phyloP scores from a whole-genome alignment of 176 grass and related monocot genomes.

The Hordeum vulgare region DNA sequence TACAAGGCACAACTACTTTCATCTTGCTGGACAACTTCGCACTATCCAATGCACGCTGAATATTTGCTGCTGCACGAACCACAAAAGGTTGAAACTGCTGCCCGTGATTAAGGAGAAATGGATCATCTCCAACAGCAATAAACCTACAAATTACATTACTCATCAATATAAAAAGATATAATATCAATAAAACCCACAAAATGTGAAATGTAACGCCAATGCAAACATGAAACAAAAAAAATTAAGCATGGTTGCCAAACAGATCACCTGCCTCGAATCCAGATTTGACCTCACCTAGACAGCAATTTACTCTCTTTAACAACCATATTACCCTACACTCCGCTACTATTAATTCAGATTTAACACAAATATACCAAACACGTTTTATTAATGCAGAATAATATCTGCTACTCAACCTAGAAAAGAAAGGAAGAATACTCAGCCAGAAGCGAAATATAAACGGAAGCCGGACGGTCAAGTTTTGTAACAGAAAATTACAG shows the following conservation, averaged over 20 bases:
- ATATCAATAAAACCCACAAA: background rate
- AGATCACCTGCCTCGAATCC: background rate
- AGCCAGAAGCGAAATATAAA: background rate
- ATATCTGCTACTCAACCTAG: background rate
- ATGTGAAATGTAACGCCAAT: background rate
- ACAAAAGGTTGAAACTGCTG: slow-evolving; percentile 60
- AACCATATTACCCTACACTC: background rate
- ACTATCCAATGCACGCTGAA: slow-evolving; percentile 57
- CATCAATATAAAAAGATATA: background rate
- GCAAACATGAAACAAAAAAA: background rate
- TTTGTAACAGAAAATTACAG: background rate
- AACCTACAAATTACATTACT: slow-evolving; percentile 47
- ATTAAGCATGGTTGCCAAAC: background rate
- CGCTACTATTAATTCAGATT: background rate
- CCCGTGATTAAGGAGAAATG: slow-evolving; percentile 65
- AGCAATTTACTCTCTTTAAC: background rate
- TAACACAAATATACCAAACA: background rate
- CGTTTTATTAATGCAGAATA: background rate
- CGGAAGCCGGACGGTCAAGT: background rate
- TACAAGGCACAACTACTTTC: slow-evolving; percentile 76
- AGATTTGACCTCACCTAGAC: background rate
- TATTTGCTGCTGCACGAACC: slow-evolving; percentile 62
- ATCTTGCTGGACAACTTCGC: slow-evolving; percentile 70
- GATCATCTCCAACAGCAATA: slow-evolving; percentile 79
- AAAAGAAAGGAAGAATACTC: background rate